These are phyloP conservation scores for Blastobotrys aristatus DNA, from an alignment of 1,139 yeast genomes.

Conservation along the genomic window DNA sequence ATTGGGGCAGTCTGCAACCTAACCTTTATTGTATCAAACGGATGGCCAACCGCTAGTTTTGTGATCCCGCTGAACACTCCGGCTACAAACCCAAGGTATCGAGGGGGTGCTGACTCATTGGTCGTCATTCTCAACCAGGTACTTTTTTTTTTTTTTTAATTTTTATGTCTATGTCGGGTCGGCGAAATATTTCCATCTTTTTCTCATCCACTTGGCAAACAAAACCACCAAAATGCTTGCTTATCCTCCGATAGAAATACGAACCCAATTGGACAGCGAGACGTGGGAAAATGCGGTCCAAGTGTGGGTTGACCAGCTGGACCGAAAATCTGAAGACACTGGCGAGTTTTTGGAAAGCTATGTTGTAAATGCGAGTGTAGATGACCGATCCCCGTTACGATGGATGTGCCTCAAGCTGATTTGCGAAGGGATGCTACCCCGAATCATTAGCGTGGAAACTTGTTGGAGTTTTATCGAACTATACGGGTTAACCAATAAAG, in stretches of 20 bases:
- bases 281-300: conserved; percentile 20
- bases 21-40: conserved; percentile 87
- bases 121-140: conserved; percentile 10
- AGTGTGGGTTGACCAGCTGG: conserved; percentile 17
- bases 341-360: conserved; percentile 13
- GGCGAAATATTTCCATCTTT: no score
- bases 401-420: conserved; percentile 5
- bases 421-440: background rate
- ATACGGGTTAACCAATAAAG: conserved; percentile 28
- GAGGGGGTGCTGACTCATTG: conserved; percentile 19
- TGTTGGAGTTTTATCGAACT: conserved; percentile 29
- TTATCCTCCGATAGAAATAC: conserved; percentile 19
- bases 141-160: background rate
- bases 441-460: conserved; percentile 15
- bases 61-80: conserved; percentile 84
- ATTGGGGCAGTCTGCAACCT: conserved; percentile 74
- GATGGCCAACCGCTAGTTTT: conserved; percentile 88
- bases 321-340: background rate
- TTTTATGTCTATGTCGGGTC: background rate
- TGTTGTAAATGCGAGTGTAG: conserved; percentile 1
- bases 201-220: background rate
- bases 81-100: conserved; percentile 63
- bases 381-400: conserved; percentile 1
- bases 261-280: conserved; percentile 14
- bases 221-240: conserved; percentile 5